Percentiles rank a stretch among this genome's conserved stretches.
phyloP scores from a whole-genome alignment of 768 basidiomycete genomes.

The Psilocybe sp. region DNA sequence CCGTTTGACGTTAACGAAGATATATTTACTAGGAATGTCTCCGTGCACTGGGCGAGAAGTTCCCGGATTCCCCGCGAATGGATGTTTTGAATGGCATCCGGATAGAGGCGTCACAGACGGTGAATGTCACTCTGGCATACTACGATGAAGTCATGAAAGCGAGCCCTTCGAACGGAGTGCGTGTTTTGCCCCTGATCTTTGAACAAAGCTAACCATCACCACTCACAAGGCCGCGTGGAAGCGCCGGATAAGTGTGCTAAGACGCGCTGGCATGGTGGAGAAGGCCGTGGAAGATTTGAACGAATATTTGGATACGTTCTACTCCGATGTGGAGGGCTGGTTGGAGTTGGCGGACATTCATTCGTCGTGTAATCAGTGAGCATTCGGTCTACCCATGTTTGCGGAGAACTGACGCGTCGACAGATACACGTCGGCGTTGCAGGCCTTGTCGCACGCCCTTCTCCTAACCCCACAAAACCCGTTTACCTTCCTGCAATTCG shows the following conservation, averaged over 20 bases:
- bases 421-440: constrained; percentile 72
- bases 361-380: constrained; percentile 70
- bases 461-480: constrained; percentile 85
- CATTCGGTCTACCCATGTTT: constrained; percentile 4
- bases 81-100: constrained; percentile 76
- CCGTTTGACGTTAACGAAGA: constrained; percentile 22
- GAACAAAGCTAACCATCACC: neutral
- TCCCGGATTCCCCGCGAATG: constrained; percentile 78
- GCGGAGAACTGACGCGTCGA: neutral
- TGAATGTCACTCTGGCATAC: constrained; percentile 55
- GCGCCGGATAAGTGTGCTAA: constrained; percentile 72
- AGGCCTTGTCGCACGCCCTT: constrained; percentile 78
- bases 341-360: constrained; percentile 83
- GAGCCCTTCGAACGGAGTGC: constrained; percentile 70
- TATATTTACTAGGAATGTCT: constrained; percentile 53
- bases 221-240: constrained; percentile 65
- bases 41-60: constrained; percentile 57
- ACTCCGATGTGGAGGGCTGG: constrained; percentile 88
- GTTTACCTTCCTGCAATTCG: constrained; percentile 78
- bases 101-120: constrained; percentile 64
- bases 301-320: constrained; percentile 80
- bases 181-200: constrained; percentile 20
- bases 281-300: constrained; percentile 70
- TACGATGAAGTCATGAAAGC: constrained; percentile 63
- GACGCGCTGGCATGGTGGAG: constrained; percentile 59